Conservation (phyloP, 2,329 filamentous ascomycete genomes). For the Monascus ruber region DNA sequence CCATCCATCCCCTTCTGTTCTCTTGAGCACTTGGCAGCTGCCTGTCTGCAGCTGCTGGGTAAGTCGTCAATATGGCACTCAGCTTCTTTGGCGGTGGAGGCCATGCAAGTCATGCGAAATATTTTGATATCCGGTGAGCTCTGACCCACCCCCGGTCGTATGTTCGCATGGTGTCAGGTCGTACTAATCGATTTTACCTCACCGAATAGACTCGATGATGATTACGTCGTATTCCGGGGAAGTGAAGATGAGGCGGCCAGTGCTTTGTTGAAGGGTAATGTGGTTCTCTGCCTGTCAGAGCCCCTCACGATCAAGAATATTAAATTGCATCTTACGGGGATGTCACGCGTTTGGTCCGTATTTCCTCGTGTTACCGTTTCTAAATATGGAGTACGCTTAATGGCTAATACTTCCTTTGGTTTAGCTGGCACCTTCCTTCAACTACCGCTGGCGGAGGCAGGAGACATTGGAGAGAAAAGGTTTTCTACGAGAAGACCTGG, state of each 20-base stretch:
- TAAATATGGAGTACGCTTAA: background rate
- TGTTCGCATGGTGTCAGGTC: no score
- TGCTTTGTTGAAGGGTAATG: constrained; percentile 59
- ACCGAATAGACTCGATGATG: constrained; percentile 55
- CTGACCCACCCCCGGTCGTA: constrained; percentile 3
- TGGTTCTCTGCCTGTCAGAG: constrained; percentile 62
- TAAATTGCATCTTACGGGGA: constrained; percentile 59
- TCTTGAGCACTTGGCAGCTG: constrained; percentile 4
- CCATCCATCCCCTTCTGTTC: no score
- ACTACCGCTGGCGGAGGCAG: constrained; percentile 25
- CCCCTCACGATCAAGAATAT: constrained; percentile 62
- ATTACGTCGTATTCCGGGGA: constrained; percentile 69
- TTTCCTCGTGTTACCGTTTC: constrained; percentile 1
- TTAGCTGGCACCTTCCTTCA: constrained; percentile 26
- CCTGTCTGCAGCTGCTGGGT: constrained; percentile 10
- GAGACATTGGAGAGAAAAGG: constrained; percentile 31
- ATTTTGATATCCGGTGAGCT: constrained; percentile 38
- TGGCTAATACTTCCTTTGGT: background rate
- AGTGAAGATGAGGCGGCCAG: constrained; percentile 63
- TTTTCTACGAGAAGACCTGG: constrained; percentile 61
- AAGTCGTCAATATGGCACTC: constrained; percentile 28
- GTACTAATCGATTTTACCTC: background rate
- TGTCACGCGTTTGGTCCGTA: constrained; percentile 56
- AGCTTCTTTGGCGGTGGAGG: constrained; percentile 34
- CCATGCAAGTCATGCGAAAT: constrained; percentile 35